These are phyloP conservation scores for Kwoniella botswanensis DNA, from an alignment of 768 basidiomycete species.

Conservation along the genomic window DNA sequence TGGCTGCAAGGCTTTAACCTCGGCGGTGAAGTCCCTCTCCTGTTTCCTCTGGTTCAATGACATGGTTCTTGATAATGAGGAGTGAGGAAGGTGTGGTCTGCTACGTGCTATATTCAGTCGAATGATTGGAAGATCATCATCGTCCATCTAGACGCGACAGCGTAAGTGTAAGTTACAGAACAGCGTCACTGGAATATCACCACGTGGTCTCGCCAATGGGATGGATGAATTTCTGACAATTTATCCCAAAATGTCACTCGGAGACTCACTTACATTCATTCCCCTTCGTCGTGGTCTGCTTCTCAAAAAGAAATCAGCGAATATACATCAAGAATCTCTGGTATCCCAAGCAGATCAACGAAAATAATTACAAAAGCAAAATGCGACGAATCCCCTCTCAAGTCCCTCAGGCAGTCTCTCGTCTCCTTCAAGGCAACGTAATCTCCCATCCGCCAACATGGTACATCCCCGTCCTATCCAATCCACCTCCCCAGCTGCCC, in stretches of 20 bases:
- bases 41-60: slow-evolving; percentile 53
- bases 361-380: neutral
- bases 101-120: neutral
- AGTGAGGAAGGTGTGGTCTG: neutral
- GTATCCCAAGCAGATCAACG: neutral
- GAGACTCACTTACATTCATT: too few species aligned
- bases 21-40: slow-evolving; percentile 73
- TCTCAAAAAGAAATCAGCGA: neutral
- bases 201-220: neutral
- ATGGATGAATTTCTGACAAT: slow-evolving; percentile 2
- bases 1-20: slow-evolving; percentile 77
- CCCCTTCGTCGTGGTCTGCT: too few species aligned
- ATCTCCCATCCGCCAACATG: slow-evolving; percentile 74
- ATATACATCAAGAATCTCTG: neutral
- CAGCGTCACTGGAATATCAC: neutral
- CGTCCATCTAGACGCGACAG: slow-evolving; percentile 20
- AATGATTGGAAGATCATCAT: neutral
- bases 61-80: slow-evolving; percentile 25
- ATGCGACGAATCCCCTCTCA: slow-evolving; percentile 70
- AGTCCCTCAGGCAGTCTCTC: slow-evolving; percentile 84
- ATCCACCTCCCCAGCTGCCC: slow-evolving; percentile 87
- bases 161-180: neutral
- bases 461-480: slow-evolving; percentile 80
- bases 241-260: slow-evolving; percentile 13
- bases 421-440: slow-evolving; percentile 72